These are phyloP conservation scores for Suillus paluster DNA, from an alignment of 768 basidiomycete species.

Conservation along the genomic window DNA sequence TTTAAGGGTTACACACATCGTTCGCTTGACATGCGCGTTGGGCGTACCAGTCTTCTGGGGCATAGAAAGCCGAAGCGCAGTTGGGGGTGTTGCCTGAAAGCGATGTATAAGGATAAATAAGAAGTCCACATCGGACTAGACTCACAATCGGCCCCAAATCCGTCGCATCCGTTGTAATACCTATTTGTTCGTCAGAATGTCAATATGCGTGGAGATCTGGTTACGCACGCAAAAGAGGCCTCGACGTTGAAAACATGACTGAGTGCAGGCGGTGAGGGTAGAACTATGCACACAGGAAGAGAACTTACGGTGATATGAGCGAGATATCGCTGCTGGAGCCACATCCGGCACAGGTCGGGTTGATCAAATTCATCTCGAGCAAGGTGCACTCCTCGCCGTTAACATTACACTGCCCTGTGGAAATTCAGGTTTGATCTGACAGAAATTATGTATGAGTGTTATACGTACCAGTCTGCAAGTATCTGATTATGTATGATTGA, in stretches of 20 bases:
- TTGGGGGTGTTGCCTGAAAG: slow-evolving; percentile 35
- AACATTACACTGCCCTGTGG: slow-evolving; percentile 41
- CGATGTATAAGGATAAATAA: not conserved
- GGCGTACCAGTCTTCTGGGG: slow-evolving; percentile 48
- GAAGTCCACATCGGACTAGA: slow-evolving; percentile 1
- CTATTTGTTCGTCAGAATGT: slow-evolving; percentile 28
- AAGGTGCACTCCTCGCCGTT: slow-evolving; percentile 55
- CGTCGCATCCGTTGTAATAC: slow-evolving; percentile 50
- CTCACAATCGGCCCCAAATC: slow-evolving; percentile 49
- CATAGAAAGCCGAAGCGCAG: slow-evolving; percentile 51
- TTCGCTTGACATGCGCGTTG: slow-evolving; percentile 50
- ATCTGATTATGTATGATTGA: slow-evolving; percentile 31
- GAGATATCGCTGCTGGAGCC: slow-evolving; percentile 54
- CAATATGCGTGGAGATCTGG: not conserved
- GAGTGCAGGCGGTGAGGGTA: not conserved
- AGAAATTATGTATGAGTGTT: slow-evolving; percentile 18
- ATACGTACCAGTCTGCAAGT: slow-evolving; percentile 46
- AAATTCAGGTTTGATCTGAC: not conserved
- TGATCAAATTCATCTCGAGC: slow-evolving; percentile 51
- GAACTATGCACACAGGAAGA: slow-evolving; percentile 1
- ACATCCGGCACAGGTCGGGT: slow-evolving; percentile 45
- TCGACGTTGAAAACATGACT: slow-evolving; percentile 46
- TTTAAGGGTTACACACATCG: slow-evolving; percentile 39
- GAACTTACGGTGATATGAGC: slow-evolving; percentile 47
- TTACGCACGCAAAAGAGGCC: slow-evolving; percentile 43